Conservation (phyloP, 148 eudicot genomes). For the Vaccinium darrowii region DNA sequence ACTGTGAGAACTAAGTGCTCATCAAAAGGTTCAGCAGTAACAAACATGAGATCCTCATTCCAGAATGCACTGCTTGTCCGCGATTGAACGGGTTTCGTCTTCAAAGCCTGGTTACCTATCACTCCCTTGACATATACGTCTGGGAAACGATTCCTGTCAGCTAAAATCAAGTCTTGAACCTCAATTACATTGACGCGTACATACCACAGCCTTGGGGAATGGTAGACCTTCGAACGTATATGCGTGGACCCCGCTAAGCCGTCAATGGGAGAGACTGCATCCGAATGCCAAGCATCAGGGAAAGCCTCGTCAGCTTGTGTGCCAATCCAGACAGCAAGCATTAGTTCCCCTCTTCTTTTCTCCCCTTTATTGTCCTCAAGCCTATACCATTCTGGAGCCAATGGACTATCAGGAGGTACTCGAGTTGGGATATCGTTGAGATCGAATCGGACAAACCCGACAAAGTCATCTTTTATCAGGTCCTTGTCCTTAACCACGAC, state of each 20-base stretch:
- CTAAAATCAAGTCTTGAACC: constrained; percentile 59
- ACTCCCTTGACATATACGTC: constrained; percentile 62
- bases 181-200: constrained; percentile 72
- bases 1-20: constrained; percentile 63
- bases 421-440: constrained; percentile 63
- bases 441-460: constrained; percentile 59
- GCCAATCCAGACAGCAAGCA: constrained; percentile 89
- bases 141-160: constrained; percentile 56
- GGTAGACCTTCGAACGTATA: constrained; percentile 70
- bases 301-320: constrained; percentile 95
- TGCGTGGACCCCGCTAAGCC: constrained; percentile 28
- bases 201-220: constrained; percentile 74
- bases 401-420: constrained; percentile 87
- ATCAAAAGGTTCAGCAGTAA: constrained; percentile 92
- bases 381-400: constrained; percentile 88
- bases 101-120: constrained; percentile 47
- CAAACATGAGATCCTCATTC: constrained; percentile 91
- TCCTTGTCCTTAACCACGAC: constrained; percentile 77
- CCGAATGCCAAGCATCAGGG: constrained; percentile 82
- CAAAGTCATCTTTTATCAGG: constrained; percentile 73
- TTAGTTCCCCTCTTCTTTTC: constrained; percentile 57
- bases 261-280: constrained; percentile 42
- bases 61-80: constrained; percentile 55
- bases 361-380: constrained; percentile 66
- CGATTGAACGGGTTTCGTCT: constrained; percentile 59